Base-by-base conservation (phyloP, 192 early-diverging fungal genomes). In the Globomyces pollinis-pini region DNA sequence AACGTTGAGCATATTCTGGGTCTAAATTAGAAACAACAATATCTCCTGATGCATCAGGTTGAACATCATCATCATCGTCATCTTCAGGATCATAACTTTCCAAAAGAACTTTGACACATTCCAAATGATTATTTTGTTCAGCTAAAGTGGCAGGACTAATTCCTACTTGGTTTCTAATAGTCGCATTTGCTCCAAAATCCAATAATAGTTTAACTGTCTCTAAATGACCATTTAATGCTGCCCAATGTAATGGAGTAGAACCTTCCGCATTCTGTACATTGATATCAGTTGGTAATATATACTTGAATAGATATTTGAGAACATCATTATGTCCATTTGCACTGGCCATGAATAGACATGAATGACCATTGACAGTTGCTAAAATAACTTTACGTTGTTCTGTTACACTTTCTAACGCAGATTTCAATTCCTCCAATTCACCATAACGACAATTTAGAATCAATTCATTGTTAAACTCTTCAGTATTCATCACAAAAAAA, bases 281-380 rank as follows among this genome's bases (percentile, higher is more conserved):
- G 3, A 76, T 56, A 51, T 60, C 57, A 20, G 34, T 58, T 9
- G 51, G 34, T 23, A 64, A 33, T 20, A 77, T 36, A 2, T 28
- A 15, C 13, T 59, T 62, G 11, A 77, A 13, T n/a, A 81, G 52
- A 51, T 66, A 62, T 13, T 35, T 20, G 28, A 79, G 50, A 11
- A 81, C 77, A 67, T 82, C 72, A 39, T 84, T 13, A 57, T 91
- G 84, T 38, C 87, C 86, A 66, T 92, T 92, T 38, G 88, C 90
- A 43, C 77, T 66, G 33, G 90, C 88, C 80, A 86, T 87, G 63
- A 89, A 87, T n/a, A 91, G 65, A 1, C 85, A 24, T 77, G 54
- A 69, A 9, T 79, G 72, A 38, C 77, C 78, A 47, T 69, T 61
- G 29, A 58, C 47, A 3, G 12, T 18, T 49, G 18, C 33, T 24